Percentiles rank a stretch among this genome's conserved stretches.
Conservation (phyloP, 139 green algal species). For the Gonium pectorale region DNA sequence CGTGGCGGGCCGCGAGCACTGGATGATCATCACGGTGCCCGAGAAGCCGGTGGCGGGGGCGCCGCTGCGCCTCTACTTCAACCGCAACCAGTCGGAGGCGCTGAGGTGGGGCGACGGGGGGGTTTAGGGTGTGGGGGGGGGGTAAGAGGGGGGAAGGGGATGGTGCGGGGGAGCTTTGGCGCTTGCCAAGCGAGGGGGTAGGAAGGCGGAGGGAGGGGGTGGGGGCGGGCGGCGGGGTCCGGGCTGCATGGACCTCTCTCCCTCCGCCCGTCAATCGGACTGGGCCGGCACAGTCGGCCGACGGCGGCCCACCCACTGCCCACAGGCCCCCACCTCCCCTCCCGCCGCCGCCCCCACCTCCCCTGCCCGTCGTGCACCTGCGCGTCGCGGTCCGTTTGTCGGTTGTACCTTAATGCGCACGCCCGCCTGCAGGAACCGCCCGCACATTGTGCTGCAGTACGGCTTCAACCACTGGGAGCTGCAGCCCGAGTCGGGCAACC, state of each 20-base stretch:
- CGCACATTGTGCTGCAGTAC: conserved; percentile 64
- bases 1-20: conserved; percentile 58
- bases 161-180: not conserved
- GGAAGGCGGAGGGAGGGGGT: not conserved
- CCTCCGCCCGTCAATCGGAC: too few species aligned
- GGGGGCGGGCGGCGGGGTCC: not conserved
- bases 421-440: conserved; percentile 49
- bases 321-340: not conserved
- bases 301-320: too few species aligned
- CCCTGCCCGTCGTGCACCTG: too few species aligned
- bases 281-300: too few species aligned
- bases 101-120: conserved; percentile 56
- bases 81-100: conserved; percentile 70
- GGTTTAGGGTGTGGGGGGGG: not conserved
- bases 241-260: too few species aligned
- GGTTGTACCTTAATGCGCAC: not conserved
- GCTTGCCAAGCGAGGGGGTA: too few species aligned
- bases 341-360: not conserved
- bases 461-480: conserved; percentile 86
- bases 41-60: conserved; percentile 77
- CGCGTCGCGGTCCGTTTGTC: not conserved
- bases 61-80: conserved; percentile 74
- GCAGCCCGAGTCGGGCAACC: conserved; percentile 43
- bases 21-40: conserved; percentile 82
- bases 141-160: not conserved